Percentiles rank a stretch among this genome's conserved stretches.
Conservation (phyloP, 345 rosid genomes). For the Nephelium lappaceum region DNA sequence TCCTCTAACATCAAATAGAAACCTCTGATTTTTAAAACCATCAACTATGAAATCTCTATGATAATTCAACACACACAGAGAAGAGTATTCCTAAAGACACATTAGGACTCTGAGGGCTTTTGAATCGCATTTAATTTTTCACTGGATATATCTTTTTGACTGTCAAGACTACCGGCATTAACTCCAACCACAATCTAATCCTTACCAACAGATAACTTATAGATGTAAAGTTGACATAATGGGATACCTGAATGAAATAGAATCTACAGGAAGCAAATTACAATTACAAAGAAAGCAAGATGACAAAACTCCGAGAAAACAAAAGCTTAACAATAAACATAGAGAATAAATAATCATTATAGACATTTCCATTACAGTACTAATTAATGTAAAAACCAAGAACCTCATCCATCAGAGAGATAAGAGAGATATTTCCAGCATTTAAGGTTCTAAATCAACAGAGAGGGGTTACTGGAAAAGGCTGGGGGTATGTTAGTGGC, state of each 20-base stretch:
- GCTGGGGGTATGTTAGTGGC: neutral
- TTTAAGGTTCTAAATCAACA: no score
- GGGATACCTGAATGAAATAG: neutral
- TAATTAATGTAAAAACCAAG: neutral
- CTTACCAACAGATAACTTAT: no score
- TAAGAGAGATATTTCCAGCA: neutral
- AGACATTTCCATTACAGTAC: neutral
- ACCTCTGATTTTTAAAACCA: no score
- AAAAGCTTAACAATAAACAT: neutral
- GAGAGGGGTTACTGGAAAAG: neutral
- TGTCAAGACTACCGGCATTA: neutral
- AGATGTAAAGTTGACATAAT: neutral
- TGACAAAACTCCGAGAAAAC: neutral
- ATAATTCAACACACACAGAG: neutral
- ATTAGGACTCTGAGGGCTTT: neutral
- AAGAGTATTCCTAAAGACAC: neutral
- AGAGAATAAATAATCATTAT: neutral
- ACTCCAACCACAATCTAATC: constrained; percentile 1
- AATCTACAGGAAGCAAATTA: neutral
- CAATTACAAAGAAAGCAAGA: neutral
- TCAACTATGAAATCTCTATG: neutral
- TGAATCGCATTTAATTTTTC: neutral
- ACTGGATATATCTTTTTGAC: neutral
- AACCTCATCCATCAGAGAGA: neutral
- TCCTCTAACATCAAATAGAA: no score